Evolutionary conservation across 2,329 filamentous ascomycete species (phyloP), one percentile per base, ranked within the genome.

Genomic region (Sphaerostilbella broomeana): DNA sequence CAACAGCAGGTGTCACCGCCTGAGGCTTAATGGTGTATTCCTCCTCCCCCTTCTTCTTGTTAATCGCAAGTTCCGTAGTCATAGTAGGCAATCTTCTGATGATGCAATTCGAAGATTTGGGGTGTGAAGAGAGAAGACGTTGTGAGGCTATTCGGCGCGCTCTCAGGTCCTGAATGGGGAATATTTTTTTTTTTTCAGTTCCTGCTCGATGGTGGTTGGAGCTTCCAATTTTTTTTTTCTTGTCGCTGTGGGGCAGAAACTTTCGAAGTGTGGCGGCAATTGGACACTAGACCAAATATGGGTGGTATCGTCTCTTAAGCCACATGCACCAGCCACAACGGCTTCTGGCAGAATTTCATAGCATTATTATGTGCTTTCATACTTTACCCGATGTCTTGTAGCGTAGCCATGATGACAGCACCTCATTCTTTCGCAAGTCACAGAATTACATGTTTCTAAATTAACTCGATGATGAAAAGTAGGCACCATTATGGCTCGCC

Each of bases 11-110:
- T 56, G 82, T 79, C 51, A 77, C 72, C 56, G 84, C 81, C 73
- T 94, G 81, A 41, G 92, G 92, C 79, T 95, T 95, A 72, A 98
- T 95, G 64, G 77, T 75, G 64, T 86, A 86, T 57, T 90, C 84
- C 56, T 77, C 75, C 60, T 84, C 81, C 60, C 70, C 67, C 38
- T 51, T 54, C 50, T 52, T 56, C 50, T 56, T 59, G 41, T 47
- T 54, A 34, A 55, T 47, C 40, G 52, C 56, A 51, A 68, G 60
- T 46, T 70, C 73, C 67, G 76, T 72, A 44, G 65, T 65, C 64
- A 68, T 68, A 26, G 35, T 40, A 26, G 22, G 11, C 32, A 25
- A 27, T 41, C 21, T 21, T 21, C 33, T 38, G 21, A 16, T 38
- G 21, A 35, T 18, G n/a, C 17, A 18, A 16, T 25, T 7, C n/a